phyloP scores from a whole-genome alignment of 2,329 filamentous ascomycete species.

The Beauveria sp. region DNA sequence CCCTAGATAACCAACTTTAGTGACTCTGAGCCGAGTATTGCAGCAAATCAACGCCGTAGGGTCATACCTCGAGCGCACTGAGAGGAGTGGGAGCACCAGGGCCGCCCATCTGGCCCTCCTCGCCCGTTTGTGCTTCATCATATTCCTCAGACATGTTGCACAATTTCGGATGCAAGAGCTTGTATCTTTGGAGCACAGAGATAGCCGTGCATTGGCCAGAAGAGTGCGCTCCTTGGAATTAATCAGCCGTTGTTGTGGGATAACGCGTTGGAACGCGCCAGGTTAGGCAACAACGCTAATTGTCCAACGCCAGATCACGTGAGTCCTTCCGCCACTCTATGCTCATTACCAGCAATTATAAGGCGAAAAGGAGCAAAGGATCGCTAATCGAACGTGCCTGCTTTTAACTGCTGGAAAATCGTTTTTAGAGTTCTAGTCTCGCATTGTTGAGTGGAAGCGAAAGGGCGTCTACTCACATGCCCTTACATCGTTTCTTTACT shows the following conservation, averaged over 20 bases:
- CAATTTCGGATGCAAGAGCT: background rate
- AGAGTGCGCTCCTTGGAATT: background rate
- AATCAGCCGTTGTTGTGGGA: conserved; percentile 9
- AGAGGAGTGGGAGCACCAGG: conserved; percentile 93
- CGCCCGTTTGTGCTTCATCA: conserved; percentile 57
- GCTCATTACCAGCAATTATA: no score
- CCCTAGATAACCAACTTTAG: conserved; percentile 47
- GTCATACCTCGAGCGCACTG: conserved; percentile 69
- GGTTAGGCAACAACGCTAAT: conserved; percentile 4
- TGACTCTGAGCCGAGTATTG: background rate
- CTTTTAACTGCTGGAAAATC: no score
- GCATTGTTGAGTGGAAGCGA: background rate
- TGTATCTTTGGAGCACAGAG: background rate
- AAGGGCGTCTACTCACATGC: background rate
- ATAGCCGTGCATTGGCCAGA: background rate
- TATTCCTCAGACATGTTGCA: conserved; percentile 44
- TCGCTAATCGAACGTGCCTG: no score
- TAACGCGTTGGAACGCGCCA: conserved; percentile 9
- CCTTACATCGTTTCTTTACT: background rate
- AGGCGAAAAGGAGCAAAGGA: no score
- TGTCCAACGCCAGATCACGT: conserved; percentile 9
- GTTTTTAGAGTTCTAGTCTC: no score
- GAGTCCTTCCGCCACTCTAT: background rate
- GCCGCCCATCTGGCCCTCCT: conserved; percentile 66
- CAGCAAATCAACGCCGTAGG: background rate